Conservation (phyloP, 768 basidiomycete species). For the Calvatia gigantea region DNA sequence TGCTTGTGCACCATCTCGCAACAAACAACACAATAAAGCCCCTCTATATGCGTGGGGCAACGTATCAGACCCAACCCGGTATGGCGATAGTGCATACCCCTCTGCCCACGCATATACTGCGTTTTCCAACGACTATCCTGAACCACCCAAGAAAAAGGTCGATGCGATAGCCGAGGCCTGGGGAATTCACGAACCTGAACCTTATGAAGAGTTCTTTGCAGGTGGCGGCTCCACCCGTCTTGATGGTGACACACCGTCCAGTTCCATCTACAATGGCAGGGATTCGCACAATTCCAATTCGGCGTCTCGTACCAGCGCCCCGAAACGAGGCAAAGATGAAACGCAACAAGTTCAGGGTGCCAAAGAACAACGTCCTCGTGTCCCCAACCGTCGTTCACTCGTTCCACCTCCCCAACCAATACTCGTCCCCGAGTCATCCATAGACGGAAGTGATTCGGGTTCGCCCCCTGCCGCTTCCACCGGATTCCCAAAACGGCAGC, state of each 20-base stretch:
- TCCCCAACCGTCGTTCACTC: constrained; percentile 41
- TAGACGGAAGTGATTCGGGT: constrained; percentile 30
- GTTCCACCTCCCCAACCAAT: constrained; percentile 86
- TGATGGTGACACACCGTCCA: constrained; percentile 57
- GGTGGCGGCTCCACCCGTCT: constrained; percentile 57
- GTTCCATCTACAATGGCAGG: constrained; percentile 66
- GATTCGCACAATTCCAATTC: constrained; percentile 38
- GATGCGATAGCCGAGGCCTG: constrained; percentile 90
- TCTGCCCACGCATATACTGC: constrained; percentile 42
- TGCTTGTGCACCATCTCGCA: constrained; percentile 87
- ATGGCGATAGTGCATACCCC: constrained; percentile 48
- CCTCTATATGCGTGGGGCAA: constrained; percentile 78
- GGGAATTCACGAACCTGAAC: constrained; percentile 91
- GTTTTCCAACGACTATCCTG: constrained; percentile 49
- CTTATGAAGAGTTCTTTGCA: constrained; percentile 86
- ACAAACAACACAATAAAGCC: constrained; percentile 73
- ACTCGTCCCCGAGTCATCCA: constrained; percentile 55
- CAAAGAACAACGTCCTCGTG: constrained; percentile 41
- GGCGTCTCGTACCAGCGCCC: constrained; percentile 31
- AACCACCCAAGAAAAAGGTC: constrained; percentile 78
- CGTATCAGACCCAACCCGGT: constrained; percentile 33
- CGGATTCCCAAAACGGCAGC: constrained; percentile 65
- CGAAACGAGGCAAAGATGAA: constrained; percentile 23
- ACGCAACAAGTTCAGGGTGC: constrained; percentile 25
- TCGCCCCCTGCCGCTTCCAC: constrained; percentile 42